Conservation (phyloP, 768 basidiomycete genomes). For the Russula virescens region DNA sequence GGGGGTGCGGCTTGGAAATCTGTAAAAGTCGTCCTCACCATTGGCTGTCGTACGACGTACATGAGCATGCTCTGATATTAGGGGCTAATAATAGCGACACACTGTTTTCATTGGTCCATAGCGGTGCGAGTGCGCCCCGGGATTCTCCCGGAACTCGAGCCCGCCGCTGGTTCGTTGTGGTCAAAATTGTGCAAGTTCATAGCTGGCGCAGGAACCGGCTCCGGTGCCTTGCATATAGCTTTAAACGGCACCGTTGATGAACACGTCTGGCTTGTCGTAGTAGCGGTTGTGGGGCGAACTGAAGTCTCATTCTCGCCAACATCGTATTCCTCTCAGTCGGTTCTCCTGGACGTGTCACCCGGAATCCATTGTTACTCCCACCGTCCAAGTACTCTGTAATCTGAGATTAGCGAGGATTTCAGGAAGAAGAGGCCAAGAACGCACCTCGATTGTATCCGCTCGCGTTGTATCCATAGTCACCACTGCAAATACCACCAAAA, state of each 20-base stretch:
- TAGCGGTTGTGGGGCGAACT: slow-evolving; percentile 34
- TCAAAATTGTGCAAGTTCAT: slow-evolving; percentile 77
- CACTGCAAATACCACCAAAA: slow-evolving; percentile 27
- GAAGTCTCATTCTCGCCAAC: slow-evolving; percentile 85
- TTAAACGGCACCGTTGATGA: slow-evolving; percentile 27
- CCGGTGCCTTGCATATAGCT: slow-evolving; percentile 35
- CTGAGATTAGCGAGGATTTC: slow-evolving; percentile 6
- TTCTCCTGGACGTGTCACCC: slow-evolving; percentile 46
- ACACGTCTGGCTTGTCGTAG: slow-evolving; percentile 31
- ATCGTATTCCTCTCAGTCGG: slow-evolving; percentile 86
- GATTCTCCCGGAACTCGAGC: slow-evolving; percentile 39
- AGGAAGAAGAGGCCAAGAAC: not conserved
- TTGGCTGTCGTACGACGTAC: not conserved
- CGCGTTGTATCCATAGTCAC: slow-evolving; percentile 40
- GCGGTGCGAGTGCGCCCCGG: slow-evolving; percentile 39
- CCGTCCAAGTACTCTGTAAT: slow-evolving; percentile 20
- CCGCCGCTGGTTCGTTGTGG: slow-evolving; percentile 46
- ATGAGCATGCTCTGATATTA: not conserved
- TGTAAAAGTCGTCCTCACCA: slow-evolving; percentile 74
- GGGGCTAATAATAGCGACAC: not conserved
- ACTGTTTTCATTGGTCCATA: slow-evolving; percentile 30
- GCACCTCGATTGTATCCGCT: slow-evolving; percentile 35
- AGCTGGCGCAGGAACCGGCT: slow-evolving; percentile 34
- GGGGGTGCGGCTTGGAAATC: slow-evolving; percentile 77
- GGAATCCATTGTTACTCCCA: slow-evolving; percentile 51